phyloP scores from a whole-genome alignment of 306 rosid genomes.

The Dalbergia oliveri region DNA sequence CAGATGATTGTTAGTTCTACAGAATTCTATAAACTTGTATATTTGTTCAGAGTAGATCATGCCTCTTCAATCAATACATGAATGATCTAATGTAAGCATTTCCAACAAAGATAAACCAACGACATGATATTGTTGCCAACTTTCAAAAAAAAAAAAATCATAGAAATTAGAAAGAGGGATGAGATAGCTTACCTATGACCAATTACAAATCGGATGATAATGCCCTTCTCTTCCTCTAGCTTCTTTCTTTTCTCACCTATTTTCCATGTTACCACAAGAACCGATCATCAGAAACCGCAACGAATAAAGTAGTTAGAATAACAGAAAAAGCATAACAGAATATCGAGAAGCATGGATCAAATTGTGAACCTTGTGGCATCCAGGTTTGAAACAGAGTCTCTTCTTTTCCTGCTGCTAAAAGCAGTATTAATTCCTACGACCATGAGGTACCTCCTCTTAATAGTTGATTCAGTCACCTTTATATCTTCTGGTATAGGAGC shows the following conservation, averaged over 20 bases:
- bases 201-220: conserved; percentile 89
- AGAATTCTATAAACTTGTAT: background rate
- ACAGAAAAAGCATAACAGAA: background rate
- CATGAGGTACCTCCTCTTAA: conserved; percentile 80
- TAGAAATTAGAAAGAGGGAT: background rate
- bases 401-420: conserved; percentile 95
- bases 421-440: conserved; percentile 96
- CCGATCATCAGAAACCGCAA: conserved; percentile 46
- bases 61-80: background rate
- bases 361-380: conserved; percentile 88
- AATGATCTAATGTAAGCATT: background rate
- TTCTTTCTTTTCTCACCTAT: conserved; percentile 91
- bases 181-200: conserved; percentile 80
- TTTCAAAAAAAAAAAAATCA: background rate
- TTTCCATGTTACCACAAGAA: conserved; percentile 44
- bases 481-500: conserved; percentile 71
- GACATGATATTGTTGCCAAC: conserved; percentile 3
- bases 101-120: background rate
- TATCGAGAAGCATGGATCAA: conserved; percentile 24
- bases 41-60: background rate
- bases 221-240: conserved; percentile 97
- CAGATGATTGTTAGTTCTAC: background rate
- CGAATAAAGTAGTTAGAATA: conserved; percentile 7
- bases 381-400: conserved; percentile 93
- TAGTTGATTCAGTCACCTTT: conserved; percentile 53